These are phyloP conservation scores for Anethum foeniculum DNA, from an alignment of 140 eudicot genomes.

Conservation along the genomic window DNA sequence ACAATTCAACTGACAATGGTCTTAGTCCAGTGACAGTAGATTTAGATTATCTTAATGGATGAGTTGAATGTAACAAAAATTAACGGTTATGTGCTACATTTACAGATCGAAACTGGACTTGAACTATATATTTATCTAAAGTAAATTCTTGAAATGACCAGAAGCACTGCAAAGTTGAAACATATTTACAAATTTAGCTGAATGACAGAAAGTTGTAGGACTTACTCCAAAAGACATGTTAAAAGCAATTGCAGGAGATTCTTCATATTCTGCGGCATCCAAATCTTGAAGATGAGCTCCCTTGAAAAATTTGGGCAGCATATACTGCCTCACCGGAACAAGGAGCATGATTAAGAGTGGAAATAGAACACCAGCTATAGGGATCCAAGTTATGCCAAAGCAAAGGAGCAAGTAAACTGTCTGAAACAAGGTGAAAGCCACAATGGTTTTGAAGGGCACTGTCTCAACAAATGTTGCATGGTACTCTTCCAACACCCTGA, in stretches of 20 bases:
- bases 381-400: constrained; percentile 95
- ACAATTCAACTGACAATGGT: neutral
- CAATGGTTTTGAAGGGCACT: constrained; percentile 77
- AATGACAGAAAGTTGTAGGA: constrained; percentile 1
- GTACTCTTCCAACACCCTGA: constrained; percentile 80
- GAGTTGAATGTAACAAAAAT: neutral
- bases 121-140: neutral
- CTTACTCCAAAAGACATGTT: constrained; percentile 72
- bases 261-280: constrained; percentile 97
- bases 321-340: constrained; percentile 88
- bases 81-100: neutral
- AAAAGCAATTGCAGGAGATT: constrained; percentile 63
- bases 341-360: constrained; percentile 96
- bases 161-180: neutral
- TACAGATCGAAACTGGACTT: neutral
- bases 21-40: neutral
- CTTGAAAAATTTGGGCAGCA: constrained; percentile 85
- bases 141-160: neutral
- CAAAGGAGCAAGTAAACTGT: constrained; percentile 70
- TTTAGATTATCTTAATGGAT: neutral
- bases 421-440: constrained; percentile 81
- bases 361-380: constrained; percentile 91
- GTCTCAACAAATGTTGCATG: constrained; percentile 95
- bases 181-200: constrained; percentile 2
- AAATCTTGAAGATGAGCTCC: constrained; percentile 93